phyloP scores from a whole-genome alignment of 148 eudicot genomes.

The Beta vulgaris region DNA sequence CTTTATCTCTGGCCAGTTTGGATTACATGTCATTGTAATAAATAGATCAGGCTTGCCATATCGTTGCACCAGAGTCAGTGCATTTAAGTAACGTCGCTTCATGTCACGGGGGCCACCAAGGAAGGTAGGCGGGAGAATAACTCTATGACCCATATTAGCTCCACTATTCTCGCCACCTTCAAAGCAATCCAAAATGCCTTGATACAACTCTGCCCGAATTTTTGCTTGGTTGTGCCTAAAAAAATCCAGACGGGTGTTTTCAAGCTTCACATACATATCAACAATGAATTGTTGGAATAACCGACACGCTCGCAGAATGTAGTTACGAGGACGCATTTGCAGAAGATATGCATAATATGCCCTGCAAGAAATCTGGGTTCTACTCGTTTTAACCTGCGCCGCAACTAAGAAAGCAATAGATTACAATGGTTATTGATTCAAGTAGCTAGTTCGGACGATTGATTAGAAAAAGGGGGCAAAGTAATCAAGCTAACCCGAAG shows the following conservation, averaged over 20 bases:
- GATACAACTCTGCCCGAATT: not conserved
- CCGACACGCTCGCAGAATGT: not conserved
- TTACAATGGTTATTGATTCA: no score
- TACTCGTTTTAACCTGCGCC: not conserved
- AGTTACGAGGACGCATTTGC: not conserved
- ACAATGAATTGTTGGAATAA: not conserved
- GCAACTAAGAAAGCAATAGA: no score
- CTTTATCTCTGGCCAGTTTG: not conserved
- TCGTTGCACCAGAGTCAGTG: constrained; percentile 1
- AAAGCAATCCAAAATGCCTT: not conserved
- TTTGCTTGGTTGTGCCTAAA: not conserved
- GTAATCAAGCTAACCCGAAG: not conserved
- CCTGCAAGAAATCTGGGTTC: not conserved
- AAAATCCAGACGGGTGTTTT: not conserved
- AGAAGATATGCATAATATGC: not conserved
- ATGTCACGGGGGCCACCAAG: constrained; percentile 9
- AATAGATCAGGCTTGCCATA: constrained; percentile 21
- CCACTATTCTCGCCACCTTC: not conserved
- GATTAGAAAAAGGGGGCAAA: not conserved
- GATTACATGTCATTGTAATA: constrained; percentile 18
- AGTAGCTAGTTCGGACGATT: not conserved
- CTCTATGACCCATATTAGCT: not conserved
- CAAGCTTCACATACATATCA: constrained; percentile 7
- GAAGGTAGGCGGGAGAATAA: not conserved
- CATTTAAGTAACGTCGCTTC: not conserved